These are phyloP conservation scores for Leucocoprinus leucothites DNA, from an alignment of 768 basidiomycete species.

Conservation along the genomic window DNA sequence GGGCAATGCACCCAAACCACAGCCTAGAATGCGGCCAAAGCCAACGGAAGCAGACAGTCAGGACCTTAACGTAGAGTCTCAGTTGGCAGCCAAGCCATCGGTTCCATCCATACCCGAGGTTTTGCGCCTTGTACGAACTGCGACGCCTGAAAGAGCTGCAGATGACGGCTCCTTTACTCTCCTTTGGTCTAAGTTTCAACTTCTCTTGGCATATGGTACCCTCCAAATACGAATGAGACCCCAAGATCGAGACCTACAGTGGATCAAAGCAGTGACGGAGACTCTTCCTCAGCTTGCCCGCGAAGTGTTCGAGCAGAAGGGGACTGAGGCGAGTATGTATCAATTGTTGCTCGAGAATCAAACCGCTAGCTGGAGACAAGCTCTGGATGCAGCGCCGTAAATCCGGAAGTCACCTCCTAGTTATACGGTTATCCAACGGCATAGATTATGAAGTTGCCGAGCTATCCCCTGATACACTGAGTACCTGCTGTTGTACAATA, in stretches of 20 bases:
- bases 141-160: neutral
- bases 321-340: constrained; percentile 13
- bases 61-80: neutral
- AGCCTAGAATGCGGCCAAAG: constrained; percentile 7
- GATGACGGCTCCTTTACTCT: neutral
- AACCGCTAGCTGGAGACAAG: neutral
- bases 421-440: no score
- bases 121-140: constrained; percentile 3
- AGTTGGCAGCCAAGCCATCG: neutral
- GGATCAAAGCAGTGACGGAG: constrained; percentile 25
- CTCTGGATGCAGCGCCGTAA: neutral
- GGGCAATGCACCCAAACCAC: constrained; percentile 2
- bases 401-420: neutral
- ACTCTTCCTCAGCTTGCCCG: constrained; percentile 24
- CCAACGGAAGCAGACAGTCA: neutral
- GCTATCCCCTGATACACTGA: neutral
- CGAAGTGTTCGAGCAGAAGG: constrained; percentile 13
- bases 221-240: constrained; percentile 26
- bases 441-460: no score
- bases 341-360: constrained; percentile 6
- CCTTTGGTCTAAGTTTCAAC: constrained; percentile 33
- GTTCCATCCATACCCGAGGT: neutral
- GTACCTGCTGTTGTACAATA: neutral
- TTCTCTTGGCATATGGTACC: constrained; percentile 36
- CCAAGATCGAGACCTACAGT: constrained; percentile 29